A percentile compares a stretch with the other conserved stretches of the same genome.
These are phyloP conservation scores for Phytophthora syringae DNA, from an alignment of 352 stramenopile species.

Conservation along the genomic window DNA sequence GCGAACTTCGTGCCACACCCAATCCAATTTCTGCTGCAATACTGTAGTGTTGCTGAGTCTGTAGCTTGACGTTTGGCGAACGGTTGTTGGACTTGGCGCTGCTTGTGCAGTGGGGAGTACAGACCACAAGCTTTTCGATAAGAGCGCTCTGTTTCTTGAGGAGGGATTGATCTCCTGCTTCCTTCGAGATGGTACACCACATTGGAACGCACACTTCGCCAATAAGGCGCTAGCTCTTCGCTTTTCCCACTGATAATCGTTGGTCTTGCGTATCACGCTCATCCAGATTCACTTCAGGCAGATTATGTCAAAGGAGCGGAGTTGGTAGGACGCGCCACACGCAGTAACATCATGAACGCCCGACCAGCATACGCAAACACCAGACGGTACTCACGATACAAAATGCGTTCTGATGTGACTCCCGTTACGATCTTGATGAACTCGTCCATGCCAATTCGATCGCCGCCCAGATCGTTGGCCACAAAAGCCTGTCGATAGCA, in stretches of 20 bases:
- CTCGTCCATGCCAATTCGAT: constrained; percentile 69
- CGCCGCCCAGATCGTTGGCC: constrained; percentile 44
- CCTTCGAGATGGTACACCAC: constrained; percentile 59
- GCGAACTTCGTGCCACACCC: constrained; percentile 65
- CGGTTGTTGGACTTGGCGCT: constrained; percentile 20
- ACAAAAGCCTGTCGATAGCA: constrained; percentile 62
- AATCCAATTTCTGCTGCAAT: constrained; percentile 37
- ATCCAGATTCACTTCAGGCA: constrained; percentile 56
- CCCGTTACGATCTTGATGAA: constrained; percentile 78
- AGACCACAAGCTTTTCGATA: constrained; percentile 59
- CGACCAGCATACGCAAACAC: constrained; percentile 69
- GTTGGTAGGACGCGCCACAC: constrained; percentile 64
- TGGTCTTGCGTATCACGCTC: constrained; percentile 62
- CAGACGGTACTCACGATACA: constrained; percentile 58
- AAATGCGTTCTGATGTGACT: constrained; percentile 56
- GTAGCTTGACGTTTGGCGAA: constrained; percentile 29
- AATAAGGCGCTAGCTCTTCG: constrained; percentile 72
- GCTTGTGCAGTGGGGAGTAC: constrained; percentile 20
- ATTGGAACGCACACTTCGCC: constrained; percentile 54
- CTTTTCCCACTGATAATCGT: constrained; percentile 47
- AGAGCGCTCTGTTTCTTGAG: constrained; percentile 63
- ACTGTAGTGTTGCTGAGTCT: constrained; percentile 12
- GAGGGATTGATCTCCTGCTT: constrained; percentile 64
- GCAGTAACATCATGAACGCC: constrained; percentile 67
- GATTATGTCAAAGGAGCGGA: constrained; percentile 57